Evolutionary conservation across 78 protist genomes (phyloP), one percentile per base, ranked within the genome.

Genomic region (Dictyostelium firmibasis): DNA sequence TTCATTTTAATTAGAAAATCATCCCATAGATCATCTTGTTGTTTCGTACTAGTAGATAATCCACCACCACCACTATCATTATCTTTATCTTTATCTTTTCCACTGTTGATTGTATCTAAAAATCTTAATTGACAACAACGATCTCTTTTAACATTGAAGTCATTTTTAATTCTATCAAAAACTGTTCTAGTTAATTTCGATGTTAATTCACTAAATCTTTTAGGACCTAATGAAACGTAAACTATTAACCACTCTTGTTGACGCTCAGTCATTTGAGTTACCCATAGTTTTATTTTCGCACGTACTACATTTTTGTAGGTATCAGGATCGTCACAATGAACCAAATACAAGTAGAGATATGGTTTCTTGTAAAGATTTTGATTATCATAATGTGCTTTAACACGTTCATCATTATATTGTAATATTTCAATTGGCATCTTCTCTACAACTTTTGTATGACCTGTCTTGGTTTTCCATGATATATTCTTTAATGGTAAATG

Each of bases 211-310:
- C 85, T 33, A 18, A 60, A 38, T 75, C 85, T 14, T 18, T 81
- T 78, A 11, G 72, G 94, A 33, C 94, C 94, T 14, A 89, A 75
- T 47, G 76, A 70, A 20, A 89, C 67, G 29, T 89, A 89, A 9
- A 89, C 87, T 20, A 89, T 89, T 35, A 89, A 67, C 94, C 94
- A 89, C 43, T 89, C 94, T 33, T 89, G 94, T 36, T 81, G 87
- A 6, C 53, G 31, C 9, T 89, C 94, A 4, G 81, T 50, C 94
- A 89, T 89, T 60, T 33, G 36, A 33, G 79, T 43, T 8, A 89
- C 87, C 94, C 94, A 89, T 33, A 31, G 75, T 23, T 70, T 78
- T 7, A 89, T 89, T 85, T 89, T 89, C 16, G 16, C 27, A 25
- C 75, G 82, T 25, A 70, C 38, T 9, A n/a, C 74, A 50, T 67